Base-by-base conservation (phyloP, 83 land plant species). In the Picea abies region DNA sequence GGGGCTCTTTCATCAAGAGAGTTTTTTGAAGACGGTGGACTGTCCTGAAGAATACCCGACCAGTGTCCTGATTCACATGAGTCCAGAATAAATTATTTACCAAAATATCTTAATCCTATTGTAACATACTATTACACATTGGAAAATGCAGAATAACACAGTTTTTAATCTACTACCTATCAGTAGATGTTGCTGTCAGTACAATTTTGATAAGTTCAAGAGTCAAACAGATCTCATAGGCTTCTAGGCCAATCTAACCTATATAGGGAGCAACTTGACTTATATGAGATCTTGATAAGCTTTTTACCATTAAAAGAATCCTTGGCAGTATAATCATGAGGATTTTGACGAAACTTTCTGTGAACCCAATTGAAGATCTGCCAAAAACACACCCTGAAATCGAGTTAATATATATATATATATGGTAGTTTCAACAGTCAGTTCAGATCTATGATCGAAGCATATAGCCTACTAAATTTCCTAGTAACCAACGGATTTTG, bases 361-460 rank as follows among this genome's bases (percentile, higher is more conserved):
- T 73, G 77, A 73, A 73, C 56, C 77, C 77, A 73, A 73, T 73
- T 39, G 56, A 73, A 73, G 77, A 73, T 73, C 77, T 73, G 52
- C 58, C n/a, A 44, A 73, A 73, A 14, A 44, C 41, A 73, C 9
- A 0, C 58, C 25, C n/a, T 44, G 26, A 73, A n/a, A 8, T 41
- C 6, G 11, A 47, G 58, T 41, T 12, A n/a, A 73, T 20, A n/a
- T 44, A 19, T 9, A 35, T 49, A 20, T 8, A 0, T 41, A 71
- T 17, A 1, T 20, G 17, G 7, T 49, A 72, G 12, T 2, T 72
- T n/a, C 39, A 71, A 15, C 47, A 39, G 32, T 37, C 20, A 20
- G 22, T n/a, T 2, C 2, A 72, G 10, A 72, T 22, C 49, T 29
- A 41, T 52, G 23, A 39, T 39, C 44, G 9, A 41, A 39, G 25